Evolutionary conservation across 768 basidiomycete species (phyloP).

Genomic region (Amanita jacksonii): DNA sequence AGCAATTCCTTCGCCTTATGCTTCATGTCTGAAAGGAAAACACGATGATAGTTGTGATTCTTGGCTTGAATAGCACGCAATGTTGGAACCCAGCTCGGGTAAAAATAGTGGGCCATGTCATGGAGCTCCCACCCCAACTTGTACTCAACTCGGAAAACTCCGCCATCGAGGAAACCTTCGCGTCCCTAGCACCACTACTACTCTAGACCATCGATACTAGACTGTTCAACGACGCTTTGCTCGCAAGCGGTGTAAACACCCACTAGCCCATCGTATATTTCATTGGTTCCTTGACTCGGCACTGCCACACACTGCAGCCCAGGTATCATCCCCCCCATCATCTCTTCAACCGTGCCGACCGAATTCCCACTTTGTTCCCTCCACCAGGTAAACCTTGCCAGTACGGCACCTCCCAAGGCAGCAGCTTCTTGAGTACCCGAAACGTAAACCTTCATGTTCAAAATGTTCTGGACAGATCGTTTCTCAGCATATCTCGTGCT

Average conservation of each 20-base stretch:
- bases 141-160: not conserved
- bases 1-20: not conserved
- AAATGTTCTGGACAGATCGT: constrained; percentile 41
- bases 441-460: constrained; percentile 65
- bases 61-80: not conserved
- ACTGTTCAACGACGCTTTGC: constrained; percentile 38
- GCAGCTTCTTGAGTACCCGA: constrained; percentile 62
- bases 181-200: not conserved
- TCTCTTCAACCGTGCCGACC: constrained; percentile 52
- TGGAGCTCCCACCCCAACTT: too few relatives aligned
- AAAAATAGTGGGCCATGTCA: too few relatives aligned
- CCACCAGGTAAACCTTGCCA: constrained; percentile 71
- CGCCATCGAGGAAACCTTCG: not conserved
- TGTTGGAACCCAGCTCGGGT: too few relatives aligned
- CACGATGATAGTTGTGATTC: not conserved
- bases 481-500: not conserved
- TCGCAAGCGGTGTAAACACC: constrained; percentile 49
- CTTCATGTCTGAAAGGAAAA: constrained; percentile 4
- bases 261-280: constrained; percentile 47
- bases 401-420: constrained; percentile 59
- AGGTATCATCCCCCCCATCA: constrained; percentile 41
- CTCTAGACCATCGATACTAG: too few relatives aligned
- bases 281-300: constrained; percentile 34
- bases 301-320: constrained; percentile 54
- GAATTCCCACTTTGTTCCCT: constrained; percentile 26